Percentiles rank a stretch among this genome's conserved stretches.
phyloP scores from a whole-genome alignment of 805 yeast genomes.

The Hanseniaspora meyeri region DNA sequence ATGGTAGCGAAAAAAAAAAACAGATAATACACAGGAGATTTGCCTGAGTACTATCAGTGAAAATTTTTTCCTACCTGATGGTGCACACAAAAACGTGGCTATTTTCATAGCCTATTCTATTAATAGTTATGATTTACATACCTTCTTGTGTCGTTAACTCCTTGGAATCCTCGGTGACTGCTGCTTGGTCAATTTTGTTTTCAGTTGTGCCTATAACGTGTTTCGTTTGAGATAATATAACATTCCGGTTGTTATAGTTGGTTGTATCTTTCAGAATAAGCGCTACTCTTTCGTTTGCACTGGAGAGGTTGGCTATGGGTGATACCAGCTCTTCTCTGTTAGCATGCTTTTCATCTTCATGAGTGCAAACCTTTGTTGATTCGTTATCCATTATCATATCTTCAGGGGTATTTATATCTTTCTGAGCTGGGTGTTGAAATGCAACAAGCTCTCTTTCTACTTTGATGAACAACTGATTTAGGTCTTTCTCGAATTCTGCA shows the following conservation, averaged over 20 bases:
- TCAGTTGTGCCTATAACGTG: not conserved
- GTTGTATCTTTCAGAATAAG: not conserved
- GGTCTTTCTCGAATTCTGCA: not conserved
- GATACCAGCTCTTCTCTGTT: not conserved
- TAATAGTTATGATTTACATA: not conserved
- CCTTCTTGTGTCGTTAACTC: slow-evolving; percentile 5
- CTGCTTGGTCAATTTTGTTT: not conserved
- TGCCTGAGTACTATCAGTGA: too few species aligned
- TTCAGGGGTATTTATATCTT: not conserved
- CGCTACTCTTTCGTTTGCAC: not conserved
- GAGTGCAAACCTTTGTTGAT: not conserved
- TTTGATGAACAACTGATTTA: not conserved
- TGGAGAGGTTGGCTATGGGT: not conserved
- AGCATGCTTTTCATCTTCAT: not conserved
- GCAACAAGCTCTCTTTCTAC: not conserved
- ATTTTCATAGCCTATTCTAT: not conserved
- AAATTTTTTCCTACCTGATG: too few species aligned
- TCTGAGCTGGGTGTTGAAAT: not conserved
- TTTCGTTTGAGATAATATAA: not conserved
- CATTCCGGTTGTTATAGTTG: slow-evolving; percentile 4
- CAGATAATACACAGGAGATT: too few species aligned
- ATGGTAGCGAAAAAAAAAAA: not conserved
- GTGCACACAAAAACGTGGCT: not conserved
- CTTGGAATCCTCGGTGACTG: not conserved
- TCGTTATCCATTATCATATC: too few species aligned